phyloP scores from a whole-genome alignment of 495 filamentous ascomycete genomes.

The Hyaloscypha bicolor region DNA sequence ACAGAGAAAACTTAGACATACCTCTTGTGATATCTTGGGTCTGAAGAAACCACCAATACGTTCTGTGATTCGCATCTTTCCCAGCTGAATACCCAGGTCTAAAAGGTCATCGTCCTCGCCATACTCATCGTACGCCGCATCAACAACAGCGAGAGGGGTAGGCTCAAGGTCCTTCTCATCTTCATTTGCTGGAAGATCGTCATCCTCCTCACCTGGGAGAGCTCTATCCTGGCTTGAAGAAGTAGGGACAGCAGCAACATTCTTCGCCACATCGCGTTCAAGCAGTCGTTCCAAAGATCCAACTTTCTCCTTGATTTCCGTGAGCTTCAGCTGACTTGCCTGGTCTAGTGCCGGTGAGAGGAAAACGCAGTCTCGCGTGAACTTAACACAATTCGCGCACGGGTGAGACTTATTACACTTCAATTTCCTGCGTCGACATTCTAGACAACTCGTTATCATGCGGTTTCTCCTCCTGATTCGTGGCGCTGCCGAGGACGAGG shows the following conservation, averaged over 20 bases:
- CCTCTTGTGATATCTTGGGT: conserved; percentile 68
- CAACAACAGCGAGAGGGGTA: conserved; percentile 56
- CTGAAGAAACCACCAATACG: conserved; percentile 63
- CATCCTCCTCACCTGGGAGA: conserved; percentile 49
- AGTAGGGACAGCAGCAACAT: conserved; percentile 37
- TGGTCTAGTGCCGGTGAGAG: conserved; percentile 63
- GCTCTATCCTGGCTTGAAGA: conserved; percentile 30
- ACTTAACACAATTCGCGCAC: conserved; percentile 69
- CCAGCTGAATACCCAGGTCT: conserved; percentile 70
- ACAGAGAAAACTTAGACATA: conserved; percentile 36
- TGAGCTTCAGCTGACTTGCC: conserved; percentile 59
- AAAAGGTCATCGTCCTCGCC: conserved; percentile 61
- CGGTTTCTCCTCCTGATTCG: conserved; percentile 65
- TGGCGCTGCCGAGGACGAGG: conserved; percentile 22
- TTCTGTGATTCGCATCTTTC: conserved; percentile 72
- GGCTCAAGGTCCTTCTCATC: conserved; percentile 47
- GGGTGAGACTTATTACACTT: conserved; percentile 77
- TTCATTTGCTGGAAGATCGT: conserved; percentile 49
- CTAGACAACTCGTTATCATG: conserved; percentile 68
- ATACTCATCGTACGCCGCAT: conserved; percentile 64
- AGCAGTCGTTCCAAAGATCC: conserved; percentile 63
- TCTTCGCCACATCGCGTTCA: conserved; percentile 53
- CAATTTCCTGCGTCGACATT: conserved; percentile 77
- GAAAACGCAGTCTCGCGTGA: conserved; percentile 65
- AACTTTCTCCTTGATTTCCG: conserved; percentile 71